Evolutionary conservation across 192 early-diverging fungal genomes (phyloP), one percentile per base, ranked within the genome.

Genomic region (Rhizophagus sp.): DNA sequence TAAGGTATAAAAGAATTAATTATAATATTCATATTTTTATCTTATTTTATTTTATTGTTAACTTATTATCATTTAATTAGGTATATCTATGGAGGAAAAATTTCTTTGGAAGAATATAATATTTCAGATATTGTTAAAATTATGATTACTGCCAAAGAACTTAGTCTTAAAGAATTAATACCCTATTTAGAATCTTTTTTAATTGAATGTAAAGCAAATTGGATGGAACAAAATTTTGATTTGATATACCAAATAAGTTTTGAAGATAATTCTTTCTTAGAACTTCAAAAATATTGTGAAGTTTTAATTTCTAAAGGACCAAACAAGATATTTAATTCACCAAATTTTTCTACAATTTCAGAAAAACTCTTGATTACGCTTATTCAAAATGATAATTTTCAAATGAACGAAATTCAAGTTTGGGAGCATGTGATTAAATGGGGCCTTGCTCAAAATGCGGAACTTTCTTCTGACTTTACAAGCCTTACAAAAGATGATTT

Each of bases 361-460:
- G 73, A 75, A 34, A 61, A 50, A 11, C 12, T 33, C 9, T 52
- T 75, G 27, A 12, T 50, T 2, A 17, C 22, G n/a, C n/a, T 75
- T 27, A 24, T 75, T 30, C 3, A 15, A 61, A 22, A 33, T 30
- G 49, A 75, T 61, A 24, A 75, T 57, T 22, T 75, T 24, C 25
- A 61, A 57, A 75, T 75, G 49, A 12, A 25, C 19, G 73, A 75
- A 57, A 25, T n/a, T 15, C 11, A 52, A 57, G 25, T 75, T 22
- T 75, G 73, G 73, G 52, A 50, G 19, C 11, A 61, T 61, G 52
- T 33, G 6, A n/a, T 75, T 8, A 61, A 9, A 57, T 75, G 73
- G 73, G 73, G 73, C 62, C 19, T 62, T 33, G 52, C 73, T 19
- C 44, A 75, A 15, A 75, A n/a, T 57, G 11, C 44, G 7, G 33